Base-by-base conservation (phyloP, 768 basidiomycete species). In the Calocybe indica region DNA sequence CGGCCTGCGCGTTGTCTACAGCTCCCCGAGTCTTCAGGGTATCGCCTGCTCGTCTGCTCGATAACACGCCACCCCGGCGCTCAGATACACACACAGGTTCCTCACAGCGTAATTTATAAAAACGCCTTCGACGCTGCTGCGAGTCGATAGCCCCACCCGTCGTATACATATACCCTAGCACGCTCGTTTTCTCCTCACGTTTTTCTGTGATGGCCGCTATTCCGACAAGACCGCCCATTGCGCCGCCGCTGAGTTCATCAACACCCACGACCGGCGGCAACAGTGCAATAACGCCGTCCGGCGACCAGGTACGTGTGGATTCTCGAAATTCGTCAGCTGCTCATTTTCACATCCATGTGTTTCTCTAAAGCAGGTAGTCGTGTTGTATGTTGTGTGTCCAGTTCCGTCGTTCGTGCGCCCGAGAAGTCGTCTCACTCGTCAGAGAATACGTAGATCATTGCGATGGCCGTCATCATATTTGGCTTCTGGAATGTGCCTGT, bases 401-500 rank as follows among this genome's bases (percentile, higher is more conserved):
- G 38, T 46, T 30, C 48, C 36, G 33, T 11, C 43, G 11, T 9
- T 37, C 28, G 37, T 29, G n/a, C 13, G 42, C 15, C 34, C 32
- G 12, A 29, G 33, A 29, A 45, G 30, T 30, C 49, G 28, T 33
- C 52, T 31, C 46, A 37, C 14, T 35, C 52, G 50, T 37, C 45
- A 36, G 6, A 22, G 22, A 22, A 46, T 43, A 43, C 46, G 31
- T 59, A 91, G 88, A 83, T 89, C 43, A 80, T 90, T 45, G 87
- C 91, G 43, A 91, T 85, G 72, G 79, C 85, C 43, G 88, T 92
- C 49, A 77, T 92, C 52, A 88, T 90, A 50, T 89, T 91, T 57
- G 90, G 87, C 37, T 75, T 90, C 54, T 92, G 90, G 90, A 87
- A 85, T 65, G 85, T 92, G 37, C 90, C 90, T 4, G 80, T 85